phyloP scores from a whole-genome alignment of 2,329 filamentous ascomycete species.

The Tolypocladium album region DNA sequence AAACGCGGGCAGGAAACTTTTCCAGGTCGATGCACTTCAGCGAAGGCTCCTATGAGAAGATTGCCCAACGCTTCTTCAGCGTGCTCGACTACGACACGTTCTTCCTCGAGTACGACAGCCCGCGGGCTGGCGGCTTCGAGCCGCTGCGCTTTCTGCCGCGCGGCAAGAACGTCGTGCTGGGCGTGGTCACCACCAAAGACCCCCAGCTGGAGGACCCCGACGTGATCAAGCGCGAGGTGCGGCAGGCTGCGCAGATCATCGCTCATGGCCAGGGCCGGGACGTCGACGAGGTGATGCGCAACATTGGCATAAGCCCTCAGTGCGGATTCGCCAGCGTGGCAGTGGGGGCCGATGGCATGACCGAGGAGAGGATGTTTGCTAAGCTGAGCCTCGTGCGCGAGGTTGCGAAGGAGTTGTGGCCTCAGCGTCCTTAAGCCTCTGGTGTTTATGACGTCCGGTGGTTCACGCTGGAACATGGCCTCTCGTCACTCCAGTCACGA shows the following conservation, averaged over 20 bases:
- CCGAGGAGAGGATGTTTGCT: conserved; percentile 56
- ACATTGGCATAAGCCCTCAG: conserved; percentile 58
- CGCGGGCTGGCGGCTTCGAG: conserved; percentile 50
- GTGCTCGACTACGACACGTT: conserved; percentile 50
- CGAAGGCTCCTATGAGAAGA: conserved; percentile 52
- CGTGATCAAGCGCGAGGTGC: conserved; percentile 42
- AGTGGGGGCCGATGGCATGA: conserved; percentile 52
- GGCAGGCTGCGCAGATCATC: conserved; percentile 52
- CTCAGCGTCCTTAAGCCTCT: conserved; percentile 1
- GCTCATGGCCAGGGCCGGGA: conserved; percentile 51
- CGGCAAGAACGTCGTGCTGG: conserved; percentile 51
- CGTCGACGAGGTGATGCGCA: conserved; percentile 51
- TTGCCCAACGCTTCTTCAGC: conserved; percentile 49
- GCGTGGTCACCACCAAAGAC: conserved; percentile 51
- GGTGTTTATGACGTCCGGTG: background rate
- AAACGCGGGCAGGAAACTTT: conserved; percentile 42
- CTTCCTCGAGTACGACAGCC: conserved; percentile 50
- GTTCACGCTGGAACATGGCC: background rate
- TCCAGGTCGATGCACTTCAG: conserved; percentile 52
- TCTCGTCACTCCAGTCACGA: too few relatives aligned
- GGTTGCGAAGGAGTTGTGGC: conserved; percentile 57
- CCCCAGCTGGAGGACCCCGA: conserved; percentile 44
- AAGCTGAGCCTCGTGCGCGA: conserved; percentile 59
- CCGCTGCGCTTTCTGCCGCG: conserved; percentile 47
- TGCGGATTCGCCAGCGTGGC: conserved; percentile 62